phyloP scores from a whole-genome alignment of 176 grass and related monocot species.

The Dactylis glomerata region DNA sequence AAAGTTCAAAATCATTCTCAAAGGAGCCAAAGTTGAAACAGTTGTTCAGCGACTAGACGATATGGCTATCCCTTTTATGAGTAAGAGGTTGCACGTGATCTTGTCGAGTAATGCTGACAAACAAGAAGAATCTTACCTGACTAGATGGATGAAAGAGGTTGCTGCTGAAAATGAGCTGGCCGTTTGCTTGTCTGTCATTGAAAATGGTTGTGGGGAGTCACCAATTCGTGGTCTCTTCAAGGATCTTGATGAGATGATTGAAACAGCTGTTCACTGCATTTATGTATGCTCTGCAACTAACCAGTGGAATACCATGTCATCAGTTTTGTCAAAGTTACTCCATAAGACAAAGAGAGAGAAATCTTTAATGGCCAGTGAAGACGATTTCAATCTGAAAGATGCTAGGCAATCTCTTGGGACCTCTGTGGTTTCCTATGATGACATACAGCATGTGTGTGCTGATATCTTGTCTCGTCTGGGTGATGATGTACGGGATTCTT shows the following conservation, averaged over 20 bases:
- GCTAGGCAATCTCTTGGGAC: slow-evolving; percentile 38
- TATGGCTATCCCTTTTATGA: slow-evolving; percentile 86
- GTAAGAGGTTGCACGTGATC: slow-evolving; percentile 33
- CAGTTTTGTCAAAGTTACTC: slow-evolving; percentile 80
- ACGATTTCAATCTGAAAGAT: slow-evolving; percentile 48
- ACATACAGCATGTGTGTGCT: slow-evolving; percentile 38
- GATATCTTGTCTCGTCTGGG: slow-evolving; percentile 38
- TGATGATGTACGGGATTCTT: slow-evolving; percentile 22
- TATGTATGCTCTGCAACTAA: slow-evolving; percentile 77
- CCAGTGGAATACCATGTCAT: slow-evolving; percentile 90
- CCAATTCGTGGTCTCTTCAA: slow-evolving; percentile 73
- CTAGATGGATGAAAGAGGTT: slow-evolving; percentile 87
- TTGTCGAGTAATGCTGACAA: slow-evolving; percentile 34
- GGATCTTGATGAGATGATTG: slow-evolving; percentile 69
- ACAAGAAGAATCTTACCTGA: slow-evolving; percentile 59
- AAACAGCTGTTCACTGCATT: slow-evolving; percentile 74
- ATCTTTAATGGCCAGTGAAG: slow-evolving; percentile 37
- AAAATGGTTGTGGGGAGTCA: slow-evolving; percentile 79
- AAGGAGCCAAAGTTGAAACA: slow-evolving; percentile 72
- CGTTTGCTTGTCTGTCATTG: slow-evolving; percentile 71
- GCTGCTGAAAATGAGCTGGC: slow-evolving; percentile 63
- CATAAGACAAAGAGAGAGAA: slow-evolving; percentile 58
- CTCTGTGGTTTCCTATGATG: slow-evolving; percentile 44
- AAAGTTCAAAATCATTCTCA: slow-evolving; percentile 92
- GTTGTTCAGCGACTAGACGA: slow-evolving; percentile 64